Conservation (phyloP, 1,284 basidiomycete species). For the Apiotrichum sp. region DNA sequence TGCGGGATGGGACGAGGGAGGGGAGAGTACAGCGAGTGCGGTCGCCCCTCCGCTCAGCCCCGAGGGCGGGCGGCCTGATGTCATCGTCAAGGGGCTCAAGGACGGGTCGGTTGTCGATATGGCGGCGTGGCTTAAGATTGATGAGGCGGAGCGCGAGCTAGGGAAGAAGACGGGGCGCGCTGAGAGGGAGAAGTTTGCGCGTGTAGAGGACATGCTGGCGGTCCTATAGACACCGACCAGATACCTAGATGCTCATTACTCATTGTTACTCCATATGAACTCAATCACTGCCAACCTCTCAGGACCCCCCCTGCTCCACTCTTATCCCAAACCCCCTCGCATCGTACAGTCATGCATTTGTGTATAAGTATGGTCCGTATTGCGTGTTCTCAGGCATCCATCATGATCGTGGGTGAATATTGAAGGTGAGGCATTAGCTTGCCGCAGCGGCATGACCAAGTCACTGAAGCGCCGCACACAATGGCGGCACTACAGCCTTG, state of each 20-base stretch:
- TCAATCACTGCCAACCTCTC: not conserved
- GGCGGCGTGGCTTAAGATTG: conserved; percentile 38
- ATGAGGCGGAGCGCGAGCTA: conserved; percentile 26
- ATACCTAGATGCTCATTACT: not conserved
- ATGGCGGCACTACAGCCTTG: not conserved
- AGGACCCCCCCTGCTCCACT: not conserved
- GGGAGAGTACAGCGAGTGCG: not conserved
- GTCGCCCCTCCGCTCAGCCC: conserved; percentile 12
- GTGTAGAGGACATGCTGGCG: conserved; percentile 56
- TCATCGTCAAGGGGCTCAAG: conserved; percentile 15
- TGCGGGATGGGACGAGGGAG: not conserved
- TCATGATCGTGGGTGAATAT: no score
- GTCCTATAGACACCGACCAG: conserved; percentile 20
- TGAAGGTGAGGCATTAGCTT: no score
- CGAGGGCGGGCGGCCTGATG: conserved; percentile 27
- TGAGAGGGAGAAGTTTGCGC: conserved; percentile 46
- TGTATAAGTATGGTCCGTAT: conserved; percentile 3
- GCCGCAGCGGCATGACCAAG: no score
- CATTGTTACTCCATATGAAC: not conserved
- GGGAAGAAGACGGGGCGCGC: conserved; percentile 26
- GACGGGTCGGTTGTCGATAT: conserved; percentile 36
- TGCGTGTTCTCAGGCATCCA: no score
- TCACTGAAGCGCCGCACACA: no score
- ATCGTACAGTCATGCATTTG: conserved; percentile 16
- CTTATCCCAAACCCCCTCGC: not conserved